Percentiles rank a stretch among this genome's conserved stretches.
Evolutionary conservation across 768 basidiomycete species (phyloP).

Genomic region (Boletus insuetus): DNA sequence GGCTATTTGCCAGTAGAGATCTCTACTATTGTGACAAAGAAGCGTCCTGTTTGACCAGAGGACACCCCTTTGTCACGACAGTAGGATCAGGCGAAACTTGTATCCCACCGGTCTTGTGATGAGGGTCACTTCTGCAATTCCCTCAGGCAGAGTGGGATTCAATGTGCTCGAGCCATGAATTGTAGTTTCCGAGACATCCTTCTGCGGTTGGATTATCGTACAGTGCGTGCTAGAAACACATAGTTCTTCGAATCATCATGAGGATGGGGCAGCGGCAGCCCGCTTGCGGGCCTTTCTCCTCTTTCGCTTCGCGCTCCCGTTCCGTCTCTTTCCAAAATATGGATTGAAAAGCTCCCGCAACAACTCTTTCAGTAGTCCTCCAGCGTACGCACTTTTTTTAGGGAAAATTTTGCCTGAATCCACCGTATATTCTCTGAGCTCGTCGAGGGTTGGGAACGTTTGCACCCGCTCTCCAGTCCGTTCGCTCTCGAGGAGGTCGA

Average conservation of each 20-base stretch:
- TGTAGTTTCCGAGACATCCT: too few relatives aligned
- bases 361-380: constrained; percentile 30
- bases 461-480: constrained; percentile 16
- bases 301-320: constrained; percentile 19
- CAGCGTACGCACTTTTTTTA: constrained; percentile 23
- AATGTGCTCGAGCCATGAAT: too few relatives aligned
- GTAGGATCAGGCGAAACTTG: too few relatives aligned
- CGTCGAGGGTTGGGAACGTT: constrained; percentile 22
- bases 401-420: constrained; percentile 24
- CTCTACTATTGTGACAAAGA: background rate
- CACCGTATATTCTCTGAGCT: constrained; percentile 28
- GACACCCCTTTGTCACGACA: background rate
- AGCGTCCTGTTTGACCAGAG: background rate
- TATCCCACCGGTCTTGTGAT: too few relatives aligned
- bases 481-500: constrained; percentile 29
- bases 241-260: background rate
- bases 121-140: too few relatives aligned
- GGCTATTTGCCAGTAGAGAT: too few relatives aligned
- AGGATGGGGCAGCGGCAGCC: background rate
- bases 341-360: constrained; percentile 27
- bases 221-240: background rate
- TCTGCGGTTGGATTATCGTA: background rate
- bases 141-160: too few relatives aligned
- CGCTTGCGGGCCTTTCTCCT: constrained; percentile 11
- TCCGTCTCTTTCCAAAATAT: constrained; percentile 16